Conservation (phyloP, 2,329 filamentous ascomycete genomes). For the Paraconiothyrium sp. region DNA sequence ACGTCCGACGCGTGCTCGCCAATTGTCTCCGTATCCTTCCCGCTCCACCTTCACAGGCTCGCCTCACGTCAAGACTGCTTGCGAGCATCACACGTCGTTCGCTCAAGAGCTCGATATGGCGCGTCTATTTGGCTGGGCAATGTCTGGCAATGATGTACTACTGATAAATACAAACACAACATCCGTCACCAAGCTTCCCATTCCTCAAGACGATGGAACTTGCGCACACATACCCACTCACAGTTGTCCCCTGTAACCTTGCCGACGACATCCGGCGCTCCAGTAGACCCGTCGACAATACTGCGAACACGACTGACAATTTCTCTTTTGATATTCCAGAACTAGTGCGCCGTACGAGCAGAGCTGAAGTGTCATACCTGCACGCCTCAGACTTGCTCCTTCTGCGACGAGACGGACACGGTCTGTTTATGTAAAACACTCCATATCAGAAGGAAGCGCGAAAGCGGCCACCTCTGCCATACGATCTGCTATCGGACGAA, state of each 20-base stretch:
- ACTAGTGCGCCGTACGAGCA: slow-evolving; percentile 52
- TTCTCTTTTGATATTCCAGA: slow-evolving; percentile 56
- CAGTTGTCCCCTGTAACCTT: slow-evolving; percentile 44
- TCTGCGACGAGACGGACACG: slow-evolving; percentile 46
- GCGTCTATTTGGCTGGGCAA: slow-evolving; percentile 25
- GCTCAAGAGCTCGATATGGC: slow-evolving; percentile 22
- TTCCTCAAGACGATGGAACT: slow-evolving; percentile 52
- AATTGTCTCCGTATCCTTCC: slow-evolving; percentile 8
- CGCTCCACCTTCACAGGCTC: background rate
- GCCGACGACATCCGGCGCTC: slow-evolving; percentile 41
- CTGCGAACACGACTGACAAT: slow-evolving; percentile 30
- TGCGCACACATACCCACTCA: slow-evolving; percentile 48
- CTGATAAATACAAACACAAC: slow-evolving; percentile 32
- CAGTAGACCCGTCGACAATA: slow-evolving; percentile 45
- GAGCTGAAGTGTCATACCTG: slow-evolving; percentile 55
- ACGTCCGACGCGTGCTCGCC: slow-evolving; percentile 12
- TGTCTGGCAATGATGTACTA: background rate
- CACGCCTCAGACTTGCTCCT: slow-evolving; percentile 57
- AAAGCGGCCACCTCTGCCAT: slow-evolving; percentile 51
- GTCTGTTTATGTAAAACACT: slow-evolving; percentile 51
- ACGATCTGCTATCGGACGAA: slow-evolving; percentile 55
- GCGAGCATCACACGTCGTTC: background rate
- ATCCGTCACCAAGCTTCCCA: slow-evolving; percentile 45
- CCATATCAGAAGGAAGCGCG: slow-evolving; percentile 52
- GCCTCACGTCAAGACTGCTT: background rate